Evolutionary conservation across 345 rosid species (phyloP).

Genomic region (Dimocarpus longan): DNA sequence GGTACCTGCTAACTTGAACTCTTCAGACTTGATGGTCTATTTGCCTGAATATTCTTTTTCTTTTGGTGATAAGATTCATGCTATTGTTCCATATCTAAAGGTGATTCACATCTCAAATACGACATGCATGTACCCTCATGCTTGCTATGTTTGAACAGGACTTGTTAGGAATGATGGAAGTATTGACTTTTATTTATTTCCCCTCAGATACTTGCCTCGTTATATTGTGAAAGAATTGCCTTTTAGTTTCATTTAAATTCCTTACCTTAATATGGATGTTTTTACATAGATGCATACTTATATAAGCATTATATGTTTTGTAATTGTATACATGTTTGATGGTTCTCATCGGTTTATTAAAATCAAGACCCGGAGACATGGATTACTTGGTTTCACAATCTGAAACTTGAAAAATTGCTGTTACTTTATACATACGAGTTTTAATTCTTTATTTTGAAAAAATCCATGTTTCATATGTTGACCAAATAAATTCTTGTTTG

Average conservation of each 20-base stretch:
- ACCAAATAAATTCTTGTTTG: slow-evolving; percentile 29
- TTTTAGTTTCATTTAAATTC: neutral
- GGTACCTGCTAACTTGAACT: slow-evolving; percentile 43
- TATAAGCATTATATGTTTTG: neutral
- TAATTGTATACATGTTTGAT: neutral
- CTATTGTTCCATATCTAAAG: neutral
- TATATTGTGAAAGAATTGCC: neutral
- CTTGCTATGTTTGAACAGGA: neutral
- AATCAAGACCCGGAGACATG: neutral
- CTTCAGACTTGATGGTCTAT: neutral
- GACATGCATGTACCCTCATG: neutral
- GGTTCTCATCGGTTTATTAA: neutral
- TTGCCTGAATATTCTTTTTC: neutral
- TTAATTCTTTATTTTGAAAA: neutral
- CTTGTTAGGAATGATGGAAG: neutral
- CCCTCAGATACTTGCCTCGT: neutral
- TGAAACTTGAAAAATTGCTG: neutral
- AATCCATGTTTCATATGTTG: neutral
- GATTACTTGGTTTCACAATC: neutral
- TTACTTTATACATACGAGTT: neutral
- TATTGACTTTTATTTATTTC: neutral
- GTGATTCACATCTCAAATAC: neutral
- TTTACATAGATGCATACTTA: neutral
- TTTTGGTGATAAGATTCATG: neutral
- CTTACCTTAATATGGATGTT: neutral